These are phyloP conservation scores for Alternaria gaisen DNA, from an alignment of 2,329 filamentous ascomycete species.

Conservation along the genomic window DNA sequence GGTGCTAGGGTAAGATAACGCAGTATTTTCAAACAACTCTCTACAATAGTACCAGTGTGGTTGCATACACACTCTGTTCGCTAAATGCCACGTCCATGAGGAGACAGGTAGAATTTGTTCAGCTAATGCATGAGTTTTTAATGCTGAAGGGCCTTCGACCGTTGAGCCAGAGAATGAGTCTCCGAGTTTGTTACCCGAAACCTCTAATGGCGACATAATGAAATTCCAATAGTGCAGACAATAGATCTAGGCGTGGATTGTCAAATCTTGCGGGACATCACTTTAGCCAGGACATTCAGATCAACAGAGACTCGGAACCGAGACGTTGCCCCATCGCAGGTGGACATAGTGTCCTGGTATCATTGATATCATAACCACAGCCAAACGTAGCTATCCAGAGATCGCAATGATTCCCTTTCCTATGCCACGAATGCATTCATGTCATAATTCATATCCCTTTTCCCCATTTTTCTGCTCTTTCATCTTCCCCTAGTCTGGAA, in stretches of 20 bases:
- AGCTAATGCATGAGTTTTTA: not conserved
- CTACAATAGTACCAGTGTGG: not conserved
- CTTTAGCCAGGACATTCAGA: not conserved
- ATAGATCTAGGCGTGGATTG: not conserved
- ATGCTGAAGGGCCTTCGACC: not conserved
- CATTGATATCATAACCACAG: constrained; percentile 20
- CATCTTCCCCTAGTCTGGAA: not conserved
- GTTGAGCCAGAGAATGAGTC: not conserved
- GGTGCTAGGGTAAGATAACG: not conserved
- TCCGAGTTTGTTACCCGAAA: not conserved
- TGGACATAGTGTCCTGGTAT: constrained; percentile 25
- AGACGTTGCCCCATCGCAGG: constrained; percentile 11
- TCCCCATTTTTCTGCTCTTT: not conserved
- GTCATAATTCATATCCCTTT: constrained; percentile 15
- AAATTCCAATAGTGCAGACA: not conserved
- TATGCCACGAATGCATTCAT: constrained; percentile 7
- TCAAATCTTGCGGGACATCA: not conserved
- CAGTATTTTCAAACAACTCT: not conserved
- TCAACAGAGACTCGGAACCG: not conserved
- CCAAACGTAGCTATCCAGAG: constrained; percentile 16
- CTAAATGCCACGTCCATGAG: not conserved
- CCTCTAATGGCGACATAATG: not conserved
- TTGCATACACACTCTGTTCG: not conserved
- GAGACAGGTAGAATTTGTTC: not conserved
- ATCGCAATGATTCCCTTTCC: not conserved